phyloP scores from a whole-genome alignment of 2,329 filamentous ascomycete genomes.

The Ascomycota sp. region DNA sequence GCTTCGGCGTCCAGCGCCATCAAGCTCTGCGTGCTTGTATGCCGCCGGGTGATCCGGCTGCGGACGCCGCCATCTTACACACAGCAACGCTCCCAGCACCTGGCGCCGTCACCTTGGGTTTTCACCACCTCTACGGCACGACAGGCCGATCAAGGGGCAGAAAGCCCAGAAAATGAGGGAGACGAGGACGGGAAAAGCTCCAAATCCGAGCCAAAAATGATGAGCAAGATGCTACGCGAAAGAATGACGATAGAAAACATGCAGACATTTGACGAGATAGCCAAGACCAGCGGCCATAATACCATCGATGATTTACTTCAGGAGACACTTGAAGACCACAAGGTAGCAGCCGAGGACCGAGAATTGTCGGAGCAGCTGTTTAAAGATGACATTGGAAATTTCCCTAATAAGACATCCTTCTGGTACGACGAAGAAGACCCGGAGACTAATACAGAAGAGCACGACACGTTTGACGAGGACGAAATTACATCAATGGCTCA shows the following conservation, averaged over 20 bases:
- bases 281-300: constrained; percentile 13
- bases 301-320: constrained; percentile 14
- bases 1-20: constrained; percentile 17
- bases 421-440: constrained; percentile 30
- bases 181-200: constrained; percentile 3
- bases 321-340: constrained; percentile 7
- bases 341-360: constrained; percentile 10
- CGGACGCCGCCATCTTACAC: constrained; percentile 5
- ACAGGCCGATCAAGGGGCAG: constrained; percentile 1
- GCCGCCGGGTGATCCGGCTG: constrained; percentile 10
- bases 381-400: constrained; percentile 11
- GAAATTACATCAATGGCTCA: constrained; percentile 73
- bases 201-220: neutral
- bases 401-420: constrained; percentile 18
- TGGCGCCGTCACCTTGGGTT: constrained; percentile 6
- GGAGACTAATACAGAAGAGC: constrained; percentile 28
- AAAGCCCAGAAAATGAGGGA: constrained; percentile 2
- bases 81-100: constrained; percentile 8
- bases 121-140: constrained; percentile 13
- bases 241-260: constrained; percentile 11
- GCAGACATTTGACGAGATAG: constrained; percentile 14
- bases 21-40: constrained; percentile 15
- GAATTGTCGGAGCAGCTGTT: constrained; percentile 11
- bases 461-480: constrained; percentile 51
- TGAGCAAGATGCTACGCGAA: constrained; percentile 9